Conservation (phyloP, 257 asterid genomes). For the Apocynum venetum region DNA sequence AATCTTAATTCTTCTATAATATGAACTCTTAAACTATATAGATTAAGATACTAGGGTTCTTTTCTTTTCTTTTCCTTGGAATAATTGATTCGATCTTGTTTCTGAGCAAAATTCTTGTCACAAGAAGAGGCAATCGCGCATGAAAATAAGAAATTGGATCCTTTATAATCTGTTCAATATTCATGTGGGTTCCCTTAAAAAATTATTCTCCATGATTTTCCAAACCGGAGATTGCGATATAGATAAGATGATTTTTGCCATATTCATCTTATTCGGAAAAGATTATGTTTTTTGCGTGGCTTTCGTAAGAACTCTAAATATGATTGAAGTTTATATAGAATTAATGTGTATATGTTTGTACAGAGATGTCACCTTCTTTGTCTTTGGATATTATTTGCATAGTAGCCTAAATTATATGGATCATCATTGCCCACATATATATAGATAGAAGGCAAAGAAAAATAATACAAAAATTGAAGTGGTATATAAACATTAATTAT, state of each 20-base stretch:
- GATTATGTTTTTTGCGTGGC: background rate
- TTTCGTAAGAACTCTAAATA: too few relatives aligned
- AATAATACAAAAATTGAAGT: too few relatives aligned
- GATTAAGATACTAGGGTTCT: constrained; percentile 1
- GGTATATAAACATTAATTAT: too few relatives aligned
- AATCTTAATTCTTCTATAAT: constrained; percentile 12
- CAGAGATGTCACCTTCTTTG: too few relatives aligned
- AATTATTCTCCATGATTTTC: too few relatives aligned
- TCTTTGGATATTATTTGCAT: too few relatives aligned
- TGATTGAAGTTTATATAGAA: too few relatives aligned
- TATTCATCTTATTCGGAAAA: background rate
- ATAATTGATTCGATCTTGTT: background rate
- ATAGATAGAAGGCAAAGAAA: too few relatives aligned
- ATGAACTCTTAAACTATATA: background rate
- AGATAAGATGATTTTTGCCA: background rate
- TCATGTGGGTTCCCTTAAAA: background rate
- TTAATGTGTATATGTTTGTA: too few relatives aligned
- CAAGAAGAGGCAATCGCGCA: constrained; percentile 3
- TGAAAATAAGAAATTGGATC: background rate
- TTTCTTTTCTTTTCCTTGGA: background rate
- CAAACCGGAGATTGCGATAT: background rate
- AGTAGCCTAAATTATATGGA: too few relatives aligned
- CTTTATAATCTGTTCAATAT: background rate
- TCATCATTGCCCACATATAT: too few relatives aligned
- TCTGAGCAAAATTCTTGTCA: background rate